These are phyloP conservation scores for Aspergillus olivimuriae DNA, from an alignment of 495 filamentous ascomycete species.

Conservation along the genomic window DNA sequence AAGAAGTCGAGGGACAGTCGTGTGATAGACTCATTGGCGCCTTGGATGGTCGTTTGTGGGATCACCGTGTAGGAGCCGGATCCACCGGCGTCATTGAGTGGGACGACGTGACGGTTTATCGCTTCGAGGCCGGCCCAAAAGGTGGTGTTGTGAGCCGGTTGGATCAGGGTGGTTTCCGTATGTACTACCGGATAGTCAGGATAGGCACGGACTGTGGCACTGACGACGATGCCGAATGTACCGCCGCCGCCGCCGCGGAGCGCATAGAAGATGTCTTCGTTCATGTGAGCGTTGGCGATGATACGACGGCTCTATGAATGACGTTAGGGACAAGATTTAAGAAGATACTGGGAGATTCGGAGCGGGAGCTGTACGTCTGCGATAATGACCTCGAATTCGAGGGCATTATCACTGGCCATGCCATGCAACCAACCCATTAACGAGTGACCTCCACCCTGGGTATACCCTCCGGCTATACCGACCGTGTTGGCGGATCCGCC, in stretches of 20 bases:
- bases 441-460: constrained; percentile 53
- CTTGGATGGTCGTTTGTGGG: constrained; percentile 15
- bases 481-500: constrained; percentile 19
- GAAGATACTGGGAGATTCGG: no score
- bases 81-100: constrained; percentile 28
- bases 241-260: constrained; percentile 38
- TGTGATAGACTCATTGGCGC: constrained; percentile 11
- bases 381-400: constrained; percentile 31
- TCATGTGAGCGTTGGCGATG: constrained; percentile 32
- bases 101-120: neutral
- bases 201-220: constrained; percentile 36
- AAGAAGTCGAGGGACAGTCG: constrained; percentile 18
- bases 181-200: constrained; percentile 28
- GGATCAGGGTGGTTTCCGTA: constrained; percentile 31
- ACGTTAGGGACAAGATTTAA: no score
- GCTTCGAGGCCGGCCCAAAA: constrained; percentile 25
- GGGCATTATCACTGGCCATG: constrained; percentile 31
- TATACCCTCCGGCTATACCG: constrained; percentile 41
- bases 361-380: constrained; percentile 26
- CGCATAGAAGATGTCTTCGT: constrained; percentile 55
- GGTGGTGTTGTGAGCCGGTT: constrained; percentile 4
- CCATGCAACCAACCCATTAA: constrained; percentile 31
- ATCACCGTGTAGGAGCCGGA: constrained; percentile 32
- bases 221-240: constrained; percentile 48
- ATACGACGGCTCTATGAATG: constrained; percentile 23